These are phyloP conservation scores for Kuraishia piskuri DNA, from an alignment of 805 yeast genomes.

Conservation along the genomic window DNA sequence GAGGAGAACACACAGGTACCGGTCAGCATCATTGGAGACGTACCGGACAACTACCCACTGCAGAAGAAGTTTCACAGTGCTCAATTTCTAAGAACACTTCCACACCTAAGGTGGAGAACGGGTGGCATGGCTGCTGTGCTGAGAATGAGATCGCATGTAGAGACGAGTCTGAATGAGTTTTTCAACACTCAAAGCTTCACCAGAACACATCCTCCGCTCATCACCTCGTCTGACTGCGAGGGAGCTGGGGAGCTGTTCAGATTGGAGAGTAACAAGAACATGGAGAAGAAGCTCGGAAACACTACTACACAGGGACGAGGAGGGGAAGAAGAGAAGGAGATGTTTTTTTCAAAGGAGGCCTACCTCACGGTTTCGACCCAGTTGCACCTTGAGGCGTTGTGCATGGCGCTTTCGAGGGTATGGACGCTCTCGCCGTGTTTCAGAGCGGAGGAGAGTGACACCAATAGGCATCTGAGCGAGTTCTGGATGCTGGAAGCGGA, in stretches of 20 bases:
- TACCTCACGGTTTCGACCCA: conserved; percentile 88
- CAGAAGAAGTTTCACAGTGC: conserved; percentile 71
- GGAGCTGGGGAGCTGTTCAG: conserved; percentile 91
- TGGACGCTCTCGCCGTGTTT: conserved; percentile 91
- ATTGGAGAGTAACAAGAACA: conserved; percentile 19
- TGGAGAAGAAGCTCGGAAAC: conserved; percentile 9
- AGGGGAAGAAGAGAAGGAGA: conserved; percentile 9
- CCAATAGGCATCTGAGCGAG: conserved; percentile 86
- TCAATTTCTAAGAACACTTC: conserved; percentile 61
- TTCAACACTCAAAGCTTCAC: conserved; percentile 47
- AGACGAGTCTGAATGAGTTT: conserved; percentile 41
- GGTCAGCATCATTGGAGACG: conserved; percentile 50
- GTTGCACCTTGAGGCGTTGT: conserved; percentile 75
- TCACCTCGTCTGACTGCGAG: conserved; percentile 90
- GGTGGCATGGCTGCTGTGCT: conserved; percentile 54
- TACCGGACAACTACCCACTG: conserved; percentile 61
- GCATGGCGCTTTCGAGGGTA: conserved; percentile 67
- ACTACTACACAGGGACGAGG: neutral
- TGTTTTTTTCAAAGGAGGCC: conserved; percentile 59
- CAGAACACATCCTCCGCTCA: conserved; percentile 78
- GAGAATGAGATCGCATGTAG: conserved; percentile 65
- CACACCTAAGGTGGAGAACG: conserved; percentile 72
- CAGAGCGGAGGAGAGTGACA: conserved; percentile 87
- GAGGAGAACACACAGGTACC: conserved; percentile 13
- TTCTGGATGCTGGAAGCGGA: conserved; percentile 99